A percentile compares a stretch with the other conserved stretches of the same genome.
Evolutionary conservation across 352 stramenopile species (phyloP).

Genomic region (Phytophthora multivora): DNA sequence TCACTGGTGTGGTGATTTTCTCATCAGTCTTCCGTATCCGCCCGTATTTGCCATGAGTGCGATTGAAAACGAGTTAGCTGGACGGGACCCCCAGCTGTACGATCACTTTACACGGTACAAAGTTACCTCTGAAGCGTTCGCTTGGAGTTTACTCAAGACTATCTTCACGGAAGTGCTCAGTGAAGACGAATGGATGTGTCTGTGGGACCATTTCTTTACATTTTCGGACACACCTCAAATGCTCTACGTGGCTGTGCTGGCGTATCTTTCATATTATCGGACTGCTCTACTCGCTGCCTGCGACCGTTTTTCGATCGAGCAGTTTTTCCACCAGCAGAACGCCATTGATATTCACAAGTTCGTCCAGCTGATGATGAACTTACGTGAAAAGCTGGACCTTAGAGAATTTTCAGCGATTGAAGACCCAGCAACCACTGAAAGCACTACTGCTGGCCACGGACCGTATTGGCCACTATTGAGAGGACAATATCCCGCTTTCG

Average conservation of each 20-base stretch:
- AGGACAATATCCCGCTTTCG: slow-evolving; percentile 82
- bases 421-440: slow-evolving; percentile 2
- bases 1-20: slow-evolving; percentile 82
- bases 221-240: slow-evolving; percentile 66
- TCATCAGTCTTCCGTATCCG: slow-evolving; percentile 85
- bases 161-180: slow-evolving; percentile 91
- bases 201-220: slow-evolving; percentile 91
- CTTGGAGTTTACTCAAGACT: slow-evolving; percentile 87
- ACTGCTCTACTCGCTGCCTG: slow-evolving; percentile 56
- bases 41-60: slow-evolving; percentile 68
- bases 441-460: not conserved
- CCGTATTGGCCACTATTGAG: slow-evolving; percentile 64
- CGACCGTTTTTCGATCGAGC: slow-evolving; percentile 70
- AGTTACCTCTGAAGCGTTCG: slow-evolving; percentile 68
- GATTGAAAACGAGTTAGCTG: slow-evolving; percentile 78
- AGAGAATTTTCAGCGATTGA: slow-evolving; percentile 32
- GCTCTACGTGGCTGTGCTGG: slow-evolving; percentile 67
- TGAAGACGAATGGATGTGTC: slow-evolving; percentile 85
- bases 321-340: slow-evolving; percentile 89
- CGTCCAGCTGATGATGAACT: slow-evolving; percentile 67
- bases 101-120: slow-evolving; percentile 78
- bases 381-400: slow-evolving; percentile 47
- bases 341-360: slow-evolving; percentile 76
- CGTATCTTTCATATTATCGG: slow-evolving; percentile 78
- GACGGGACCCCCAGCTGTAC: slow-evolving; percentile 69